These are phyloP conservation scores for Glycine tomentella DNA, from an alignment of 306 rosid species.

Conservation along the genomic window DNA sequence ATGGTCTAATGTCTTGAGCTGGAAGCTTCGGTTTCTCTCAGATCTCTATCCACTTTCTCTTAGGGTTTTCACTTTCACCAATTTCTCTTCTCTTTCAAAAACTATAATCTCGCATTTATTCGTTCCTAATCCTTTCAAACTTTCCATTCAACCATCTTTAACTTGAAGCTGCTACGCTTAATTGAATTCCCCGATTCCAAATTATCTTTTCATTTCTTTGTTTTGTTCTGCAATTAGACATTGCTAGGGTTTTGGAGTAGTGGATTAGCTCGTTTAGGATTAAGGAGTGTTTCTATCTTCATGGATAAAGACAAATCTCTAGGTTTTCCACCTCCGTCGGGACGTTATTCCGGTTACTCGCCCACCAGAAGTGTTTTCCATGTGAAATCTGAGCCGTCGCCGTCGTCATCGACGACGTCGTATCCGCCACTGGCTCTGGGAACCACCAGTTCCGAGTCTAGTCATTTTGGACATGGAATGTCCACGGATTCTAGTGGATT, in stretches of 20 bases:
- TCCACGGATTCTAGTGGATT: conserved; percentile 65
- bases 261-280: conserved; percentile 37
- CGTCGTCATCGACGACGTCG: conserved; percentile 47
- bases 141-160: neutral
- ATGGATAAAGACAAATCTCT: conserved; percentile 86
- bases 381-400: conserved; percentile 70
- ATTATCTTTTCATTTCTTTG: neutral
- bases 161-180: neutral
- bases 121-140: neutral
- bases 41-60: neutral
- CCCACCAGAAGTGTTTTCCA: conserved; percentile 60
- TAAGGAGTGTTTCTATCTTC: neutral
- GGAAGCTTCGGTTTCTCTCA: conserved; percentile 44
- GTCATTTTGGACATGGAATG: too few relatives aligned
- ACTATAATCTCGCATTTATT: neutral
- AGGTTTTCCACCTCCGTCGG: conserved; percentile 75
- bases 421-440: conserved; percentile 71
- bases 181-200: neutral
- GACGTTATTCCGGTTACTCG: conserved; percentile 68
- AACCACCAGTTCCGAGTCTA: conserved; percentile 57
- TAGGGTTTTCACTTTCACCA: conserved; percentile 38
- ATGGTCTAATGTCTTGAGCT: conserved; percentile 29
- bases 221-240: conserved; percentile 2
- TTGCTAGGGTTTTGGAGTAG: conserved; percentile 50
- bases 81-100: neutral